Conservation (phyloP, 176 grass and related monocot genomes). For the Hyparrhenia diplandra region DNA sequence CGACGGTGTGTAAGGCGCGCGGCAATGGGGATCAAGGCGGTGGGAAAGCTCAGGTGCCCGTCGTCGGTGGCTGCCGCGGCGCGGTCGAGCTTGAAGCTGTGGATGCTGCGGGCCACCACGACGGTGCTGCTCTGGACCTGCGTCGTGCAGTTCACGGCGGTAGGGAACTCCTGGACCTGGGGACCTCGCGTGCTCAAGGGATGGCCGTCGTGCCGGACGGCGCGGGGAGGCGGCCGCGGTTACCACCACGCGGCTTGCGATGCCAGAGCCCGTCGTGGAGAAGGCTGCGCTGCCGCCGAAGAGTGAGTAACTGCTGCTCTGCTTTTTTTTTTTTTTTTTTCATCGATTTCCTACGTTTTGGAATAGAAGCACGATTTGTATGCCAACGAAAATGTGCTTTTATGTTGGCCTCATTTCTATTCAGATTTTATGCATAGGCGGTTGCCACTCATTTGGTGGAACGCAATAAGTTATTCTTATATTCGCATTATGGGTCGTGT, state of each 20-base stretch:
- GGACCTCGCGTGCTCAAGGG: constrained; percentile 58
- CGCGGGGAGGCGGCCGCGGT: constrained; percentile 36
- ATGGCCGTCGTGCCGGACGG: constrained; percentile 57
- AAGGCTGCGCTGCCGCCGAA: constrained; percentile 50
- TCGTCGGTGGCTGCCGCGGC: constrained; percentile 34
- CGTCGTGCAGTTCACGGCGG: constrained; percentile 61
- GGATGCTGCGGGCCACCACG: constrained; percentile 50
- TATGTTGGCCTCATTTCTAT: not conserved
- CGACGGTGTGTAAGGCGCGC: constrained; percentile 36
- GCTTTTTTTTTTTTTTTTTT: too few relatives aligned
- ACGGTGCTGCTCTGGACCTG: constrained; percentile 61
- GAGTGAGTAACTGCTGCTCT: constrained; percentile 53
- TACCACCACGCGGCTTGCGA: not conserved
- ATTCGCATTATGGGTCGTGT: not conserved
- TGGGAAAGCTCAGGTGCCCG: constrained; percentile 34
- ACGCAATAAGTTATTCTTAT: not conserved
- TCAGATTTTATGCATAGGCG: not conserved
- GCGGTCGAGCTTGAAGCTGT: constrained; percentile 48
- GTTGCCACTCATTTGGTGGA: not conserved
- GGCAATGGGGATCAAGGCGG: constrained; percentile 42
- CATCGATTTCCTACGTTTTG: not conserved
- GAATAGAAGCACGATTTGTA: not conserved
- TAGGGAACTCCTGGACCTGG: constrained; percentile 65
- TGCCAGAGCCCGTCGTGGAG: constrained; percentile 29
- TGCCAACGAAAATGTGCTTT: not conserved